Conservation (phyloP, 352 stramenopile species). For the Albugo laibachii region DNA sequence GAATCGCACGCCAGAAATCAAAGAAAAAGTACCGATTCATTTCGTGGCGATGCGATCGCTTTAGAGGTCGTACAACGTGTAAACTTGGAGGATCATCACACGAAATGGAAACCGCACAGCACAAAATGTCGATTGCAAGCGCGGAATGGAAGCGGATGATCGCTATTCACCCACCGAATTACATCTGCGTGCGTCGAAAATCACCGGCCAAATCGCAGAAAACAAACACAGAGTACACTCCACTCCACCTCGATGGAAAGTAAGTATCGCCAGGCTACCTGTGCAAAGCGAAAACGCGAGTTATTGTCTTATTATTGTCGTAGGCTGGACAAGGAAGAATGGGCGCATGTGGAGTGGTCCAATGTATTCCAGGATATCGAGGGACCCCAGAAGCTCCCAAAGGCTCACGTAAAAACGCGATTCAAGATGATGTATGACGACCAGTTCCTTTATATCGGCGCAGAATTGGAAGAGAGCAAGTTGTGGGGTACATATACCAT, state of each 20-base stretch:
- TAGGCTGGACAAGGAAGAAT: constrained; percentile 44
- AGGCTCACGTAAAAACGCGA: constrained; percentile 23
- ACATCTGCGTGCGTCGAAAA: constrained; percentile 41
- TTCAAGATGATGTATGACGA: constrained; percentile 77
- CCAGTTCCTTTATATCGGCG: constrained; percentile 39
- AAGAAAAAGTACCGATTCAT: too few relatives aligned
- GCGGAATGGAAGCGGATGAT: constrained; percentile 30
- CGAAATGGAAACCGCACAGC: too few relatives aligned
- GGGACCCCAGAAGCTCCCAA: constrained; percentile 18
- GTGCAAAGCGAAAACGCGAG: not conserved
- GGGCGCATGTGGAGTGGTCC: constrained; percentile 43
- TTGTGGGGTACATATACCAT: constrained; percentile 56
- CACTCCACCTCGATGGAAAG: not conserved
- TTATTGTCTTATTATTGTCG: not conserved
- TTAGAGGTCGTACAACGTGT: too few relatives aligned
- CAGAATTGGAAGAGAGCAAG: constrained; percentile 36
- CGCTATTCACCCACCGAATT: constrained; percentile 34
- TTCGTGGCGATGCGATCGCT: too few relatives aligned
- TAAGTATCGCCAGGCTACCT: not conserved
- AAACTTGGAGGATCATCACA: too few relatives aligned
- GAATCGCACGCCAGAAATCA: too few relatives aligned
- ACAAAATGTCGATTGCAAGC: too few relatives aligned
- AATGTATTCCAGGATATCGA: constrained; percentile 66
- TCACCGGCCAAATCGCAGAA: not conserved
- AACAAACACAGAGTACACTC: not conserved